phyloP scores from a whole-genome alignment of 345 rosid species.

The Nephelium lappaceum region DNA sequence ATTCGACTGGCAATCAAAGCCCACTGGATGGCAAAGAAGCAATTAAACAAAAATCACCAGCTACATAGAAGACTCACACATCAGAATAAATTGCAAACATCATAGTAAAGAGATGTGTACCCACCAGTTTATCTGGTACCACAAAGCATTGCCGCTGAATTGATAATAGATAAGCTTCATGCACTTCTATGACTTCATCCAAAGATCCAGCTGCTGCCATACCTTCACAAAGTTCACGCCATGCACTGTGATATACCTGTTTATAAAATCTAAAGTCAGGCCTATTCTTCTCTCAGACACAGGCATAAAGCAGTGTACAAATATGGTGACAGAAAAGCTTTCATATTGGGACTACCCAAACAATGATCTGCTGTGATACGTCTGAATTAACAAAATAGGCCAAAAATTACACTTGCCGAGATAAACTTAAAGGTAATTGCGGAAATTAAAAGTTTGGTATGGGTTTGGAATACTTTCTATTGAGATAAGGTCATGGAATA shows the following conservation, averaged over 20 bases:
- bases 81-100: conserved; percentile 8
- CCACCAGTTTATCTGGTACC: conserved; percentile 94
- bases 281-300: not conserved
- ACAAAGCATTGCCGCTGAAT: conserved; percentile 98
- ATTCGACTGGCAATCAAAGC: conserved; percentile 91
- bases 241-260: conserved; percentile 96
- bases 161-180: conserved; percentile 85
- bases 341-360: not conserved
- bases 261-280: conserved; percentile 31
- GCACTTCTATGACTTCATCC: conserved; percentile 95
- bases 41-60: conserved; percentile 16
- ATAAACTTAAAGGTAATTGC: not conserved
- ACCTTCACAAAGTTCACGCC: conserved; percentile 95
- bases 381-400: conserved; percentile 2
- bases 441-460: not conserved
- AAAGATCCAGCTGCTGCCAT: conserved; percentile 88
- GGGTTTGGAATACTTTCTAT: not conserved
- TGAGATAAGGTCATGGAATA: not conserved
- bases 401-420: not conserved
- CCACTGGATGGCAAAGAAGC: conserved; percentile 58
- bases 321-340: not conserved
- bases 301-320: conserved; percentile 4
- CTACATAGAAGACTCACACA: conserved; percentile 10
- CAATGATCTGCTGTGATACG: not conserved
- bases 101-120: conserved; percentile 16